These are phyloP conservation scores for Aspergillus nidulans DNA, from an alignment of 495 filamentous ascomycete genomes.

Conservation along the genomic window DNA sequence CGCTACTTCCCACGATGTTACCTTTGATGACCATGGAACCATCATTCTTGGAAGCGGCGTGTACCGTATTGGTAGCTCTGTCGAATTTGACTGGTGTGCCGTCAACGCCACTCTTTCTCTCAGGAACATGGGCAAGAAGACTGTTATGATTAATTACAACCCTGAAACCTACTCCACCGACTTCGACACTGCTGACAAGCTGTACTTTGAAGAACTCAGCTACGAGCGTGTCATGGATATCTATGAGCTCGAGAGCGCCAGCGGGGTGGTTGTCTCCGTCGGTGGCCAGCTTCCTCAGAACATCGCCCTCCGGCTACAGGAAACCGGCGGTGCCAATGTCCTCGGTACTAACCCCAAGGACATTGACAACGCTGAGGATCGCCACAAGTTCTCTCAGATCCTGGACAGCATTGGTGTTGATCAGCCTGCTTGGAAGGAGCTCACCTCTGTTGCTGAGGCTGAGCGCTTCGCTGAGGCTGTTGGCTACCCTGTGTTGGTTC, in stretches of 20 bases:
- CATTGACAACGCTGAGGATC: conserved; percentile 95
- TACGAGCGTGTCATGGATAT: conserved; percentile 99
- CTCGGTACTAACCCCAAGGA: conserved; percentile 89
- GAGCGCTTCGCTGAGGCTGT: conserved; percentile 78
- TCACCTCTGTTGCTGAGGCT: conserved; percentile 85
- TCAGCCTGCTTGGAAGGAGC: conserved; percentile 96
- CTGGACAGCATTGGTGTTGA: conserved; percentile 94
- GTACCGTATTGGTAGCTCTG: conserved; percentile 94
- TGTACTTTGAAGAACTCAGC: conserved; percentile 96
- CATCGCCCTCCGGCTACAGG: conserved; percentile 92
- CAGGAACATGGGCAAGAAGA: conserved; percentile 89
- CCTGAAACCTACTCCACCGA: conserved; percentile 88
- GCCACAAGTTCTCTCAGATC: conserved; percentile 97
- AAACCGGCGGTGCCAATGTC: conserved; percentile 80
- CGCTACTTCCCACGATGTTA: conserved; percentile 89
- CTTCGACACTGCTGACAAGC: conserved; percentile 87
- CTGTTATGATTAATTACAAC: conserved; percentile 97
- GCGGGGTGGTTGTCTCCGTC: conserved; percentile 89
- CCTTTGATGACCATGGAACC: conserved; percentile 89
- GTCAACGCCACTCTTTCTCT: conserved; percentile 88
- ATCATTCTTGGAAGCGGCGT: conserved; percentile 90
- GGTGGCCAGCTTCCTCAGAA: conserved; percentile 96
- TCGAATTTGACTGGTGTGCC: conserved; percentile 99
- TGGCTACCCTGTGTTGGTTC: conserved; percentile 87
- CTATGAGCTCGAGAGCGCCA: conserved; percentile 85